Percentiles rank a stretch among this genome's conserved stretches.
phyloP scores from a whole-genome alignment of 768 basidiomycete species.

The Rhizopogon sp. region DNA sequence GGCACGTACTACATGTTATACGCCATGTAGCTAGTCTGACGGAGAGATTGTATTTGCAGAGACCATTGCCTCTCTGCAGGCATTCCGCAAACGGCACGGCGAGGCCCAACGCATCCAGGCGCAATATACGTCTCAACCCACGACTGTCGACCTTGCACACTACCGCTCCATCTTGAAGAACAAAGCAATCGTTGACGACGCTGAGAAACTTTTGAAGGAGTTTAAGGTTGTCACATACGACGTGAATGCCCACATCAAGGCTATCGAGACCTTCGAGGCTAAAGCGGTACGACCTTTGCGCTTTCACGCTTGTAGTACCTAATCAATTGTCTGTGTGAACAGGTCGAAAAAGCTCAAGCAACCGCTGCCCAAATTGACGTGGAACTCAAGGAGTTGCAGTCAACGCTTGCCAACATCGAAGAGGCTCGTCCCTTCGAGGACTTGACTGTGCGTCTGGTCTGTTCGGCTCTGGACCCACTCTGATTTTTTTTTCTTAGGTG shows the following conservation, averaged over 20 bases:
- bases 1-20: constrained; percentile 39
- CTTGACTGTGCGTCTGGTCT: constrained; percentile 66
- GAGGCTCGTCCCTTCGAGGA: constrained; percentile 97
- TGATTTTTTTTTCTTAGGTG: constrained; percentile 41
- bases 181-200: constrained; percentile 85
- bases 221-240: constrained; percentile 98
- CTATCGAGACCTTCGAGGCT: constrained; percentile 93
- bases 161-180: constrained; percentile 94
- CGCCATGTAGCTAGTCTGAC: background rate
- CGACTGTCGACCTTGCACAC: constrained; percentile 84
- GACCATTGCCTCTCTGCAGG: constrained; percentile 84
- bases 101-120: constrained; percentile 77
- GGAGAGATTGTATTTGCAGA: constrained; percentile 39
- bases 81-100: constrained; percentile 92
- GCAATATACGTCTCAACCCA: constrained; percentile 63
- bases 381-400: constrained; percentile 87
- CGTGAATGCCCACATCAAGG: constrained; percentile 82
- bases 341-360: constrained; percentile 88
- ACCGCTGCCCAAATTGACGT: constrained; percentile 86
- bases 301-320: constrained; percentile 5
- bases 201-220: constrained; percentile 79
- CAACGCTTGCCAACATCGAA: constrained; percentile 94
- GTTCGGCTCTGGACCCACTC: background rate
- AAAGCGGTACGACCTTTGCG: constrained; percentile 71
- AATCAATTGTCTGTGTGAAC: background rate